These are phyloP conservation scores for Paraconiothyrium brasiliense DNA, from an alignment of 2,329 filamentous ascomycete species.

Conservation along the genomic window DNA sequence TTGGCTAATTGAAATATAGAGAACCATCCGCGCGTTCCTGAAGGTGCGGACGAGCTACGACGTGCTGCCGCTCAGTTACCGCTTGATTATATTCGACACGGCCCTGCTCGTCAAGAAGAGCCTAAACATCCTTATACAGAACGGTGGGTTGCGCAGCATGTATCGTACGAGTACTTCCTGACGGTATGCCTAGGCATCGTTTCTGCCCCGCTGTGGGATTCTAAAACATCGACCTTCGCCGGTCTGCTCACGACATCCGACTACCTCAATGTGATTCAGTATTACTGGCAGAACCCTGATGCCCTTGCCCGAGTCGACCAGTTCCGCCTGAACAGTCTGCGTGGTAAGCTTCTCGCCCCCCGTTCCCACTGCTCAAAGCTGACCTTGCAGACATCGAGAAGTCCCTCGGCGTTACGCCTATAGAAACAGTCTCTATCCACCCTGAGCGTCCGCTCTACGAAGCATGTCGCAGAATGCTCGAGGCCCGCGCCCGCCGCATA, in stretches of 20 bases:
- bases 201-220: slow-evolving; percentile 97
- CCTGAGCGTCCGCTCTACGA: slow-evolving; percentile 92
- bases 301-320: slow-evolving; percentile 90
- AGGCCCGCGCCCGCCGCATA: slow-evolving; percentile 90
- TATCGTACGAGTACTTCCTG: slow-evolving; percentile 10
- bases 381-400: slow-evolving; percentile 82
- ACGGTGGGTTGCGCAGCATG: slow-evolving; percentile 69
- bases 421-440: slow-evolving; percentile 96
- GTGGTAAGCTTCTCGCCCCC: slow-evolving; percentile 67
- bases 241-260: slow-evolving; percentile 94
- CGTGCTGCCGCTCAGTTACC: slow-evolving; percentile 93
- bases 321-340: slow-evolving; percentile 88
- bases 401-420: slow-evolving; percentile 86
- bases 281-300: slow-evolving; percentile 97
- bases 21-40: slow-evolving; percentile 92
- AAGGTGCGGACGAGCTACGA: slow-evolving; percentile 97
- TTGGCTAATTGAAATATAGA: slow-evolving; percentile 60
- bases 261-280: slow-evolving; percentile 98
- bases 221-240: slow-evolving; percentile 88
- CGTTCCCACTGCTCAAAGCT: slow-evolving; percentile 15
- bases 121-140: slow-evolving; percentile 92
- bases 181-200: slow-evolving; percentile 77
- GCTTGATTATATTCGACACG: slow-evolving; percentile 94
- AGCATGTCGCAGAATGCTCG: slow-evolving; percentile 92
- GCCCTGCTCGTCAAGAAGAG: slow-evolving; percentile 96